Evolutionary conservation across 768 basidiomycete genomes (phyloP).

Genomic region (Lyophyllum decastes): DNA sequence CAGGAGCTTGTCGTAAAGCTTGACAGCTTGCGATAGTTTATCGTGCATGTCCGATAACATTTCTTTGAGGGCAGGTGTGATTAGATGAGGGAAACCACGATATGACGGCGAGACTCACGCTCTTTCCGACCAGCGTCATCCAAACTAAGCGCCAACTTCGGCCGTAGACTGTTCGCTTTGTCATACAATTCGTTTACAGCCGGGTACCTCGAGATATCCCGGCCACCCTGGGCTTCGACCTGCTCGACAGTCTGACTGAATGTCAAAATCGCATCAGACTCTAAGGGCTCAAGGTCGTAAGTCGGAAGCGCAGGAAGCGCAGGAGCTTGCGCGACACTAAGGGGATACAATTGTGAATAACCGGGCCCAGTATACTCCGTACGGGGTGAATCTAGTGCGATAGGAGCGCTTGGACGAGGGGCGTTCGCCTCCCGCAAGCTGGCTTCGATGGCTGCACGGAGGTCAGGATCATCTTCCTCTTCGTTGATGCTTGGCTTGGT

Average conservation of each 20-base stretch:
- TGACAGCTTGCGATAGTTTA: conserved; percentile 89
- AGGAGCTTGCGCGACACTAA: conserved; percentile 39
- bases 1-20: conserved; percentile 85
- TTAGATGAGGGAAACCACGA: background rate
- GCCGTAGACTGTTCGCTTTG: conserved; percentile 74
- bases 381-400: conserved; percentile 53
- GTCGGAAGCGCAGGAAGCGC: conserved; percentile 59
- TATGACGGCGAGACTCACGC: conserved; percentile 42
- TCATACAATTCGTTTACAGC: conserved; percentile 85
- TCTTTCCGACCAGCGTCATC: conserved; percentile 88
- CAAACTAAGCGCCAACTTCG: conserved; percentile 80
- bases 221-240: conserved; percentile 73
- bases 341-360: conserved; percentile 48
- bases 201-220: conserved; percentile 79
- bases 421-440: conserved; percentile 84
- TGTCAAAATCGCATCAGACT: conserved; percentile 84
- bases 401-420: conserved; percentile 78
- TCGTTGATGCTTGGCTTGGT: conserved; percentile 34
- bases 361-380: conserved; percentile 41
- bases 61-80: conserved; percentile 44
- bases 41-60: conserved; percentile 92
- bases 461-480: conserved; percentile 90
- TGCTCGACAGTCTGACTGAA: conserved; percentile 92
- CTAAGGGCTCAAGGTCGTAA: conserved; percentile 80
- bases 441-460: conserved; percentile 93